These are phyloP conservation scores for Aschersonia sp. DNA, from an alignment of 2,329 filamentous ascomycete genomes.

Conservation along the genomic window DNA sequence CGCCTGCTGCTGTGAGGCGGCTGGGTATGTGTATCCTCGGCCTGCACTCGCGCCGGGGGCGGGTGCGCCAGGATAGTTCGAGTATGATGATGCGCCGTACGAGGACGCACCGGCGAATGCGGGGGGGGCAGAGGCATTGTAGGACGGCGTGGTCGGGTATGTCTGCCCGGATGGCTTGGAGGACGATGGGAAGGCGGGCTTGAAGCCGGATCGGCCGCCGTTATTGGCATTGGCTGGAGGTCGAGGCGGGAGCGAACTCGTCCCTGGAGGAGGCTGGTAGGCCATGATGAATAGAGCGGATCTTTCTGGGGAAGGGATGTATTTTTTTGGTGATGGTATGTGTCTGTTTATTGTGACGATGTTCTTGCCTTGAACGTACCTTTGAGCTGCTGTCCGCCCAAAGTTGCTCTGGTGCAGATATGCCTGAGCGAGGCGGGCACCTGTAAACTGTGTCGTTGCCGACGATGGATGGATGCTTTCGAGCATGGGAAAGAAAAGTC, in stretches of 20 bases:
- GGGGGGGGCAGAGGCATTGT: conserved; percentile 13
- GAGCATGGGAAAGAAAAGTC: too few relatives aligned
- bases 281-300: conserved; percentile 57
- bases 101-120: conserved; percentile 1
- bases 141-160: conserved; percentile 16
- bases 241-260: conserved; percentile 53
- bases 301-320: conserved; percentile 1
- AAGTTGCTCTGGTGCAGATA: conserved; percentile 9
- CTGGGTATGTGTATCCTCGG: conserved; percentile 2
- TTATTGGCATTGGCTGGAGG: conserved; percentile 44
- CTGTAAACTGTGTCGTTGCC: not conserved
- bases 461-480: not conserved
- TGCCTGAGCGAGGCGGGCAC: not conserved
- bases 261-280: conserved; percentile 73
- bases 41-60: conserved; percentile 6
- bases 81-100: conserved; percentile 6
- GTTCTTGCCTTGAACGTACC: conserved; percentile 26
- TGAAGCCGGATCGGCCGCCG: conserved; percentile 23
- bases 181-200: conserved; percentile 33
- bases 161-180: conserved; percentile 21
- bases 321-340: conserved; percentile 5
- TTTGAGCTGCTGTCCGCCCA: conserved; percentile 29
- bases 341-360: conserved; percentile 6
- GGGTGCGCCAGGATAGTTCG: conserved; percentile 18
- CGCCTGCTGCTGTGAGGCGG: conserved; percentile 15